Base-by-base conservation (phyloP, 495 filamentous ascomycete species). In the Podospora conica region DNA sequence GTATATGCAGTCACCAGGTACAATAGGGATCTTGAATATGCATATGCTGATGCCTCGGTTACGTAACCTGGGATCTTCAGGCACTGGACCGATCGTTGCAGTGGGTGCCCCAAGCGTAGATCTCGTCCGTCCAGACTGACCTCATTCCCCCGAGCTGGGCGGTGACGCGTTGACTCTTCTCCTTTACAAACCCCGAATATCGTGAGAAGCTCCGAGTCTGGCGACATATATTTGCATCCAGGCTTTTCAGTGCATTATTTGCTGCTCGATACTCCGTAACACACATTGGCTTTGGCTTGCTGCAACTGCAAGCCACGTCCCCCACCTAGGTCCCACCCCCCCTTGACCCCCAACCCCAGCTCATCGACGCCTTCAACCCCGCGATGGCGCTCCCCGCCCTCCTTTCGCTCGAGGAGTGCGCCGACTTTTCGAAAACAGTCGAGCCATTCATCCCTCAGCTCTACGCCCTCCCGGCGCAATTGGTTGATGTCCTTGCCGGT, bases 381-480 rank as follows among this genome's bases (percentile, higher is more conserved):
- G 60, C n/a, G 53, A 91, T 91, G 86, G 82, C 85, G 60, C 79
- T 96, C 29, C 94, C 95, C 6, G 74, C 76, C 21, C 73, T 96
- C 70, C 83, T 86, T 65, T 83, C 87, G 12, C 78, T 93, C 31
- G 76, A 77, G 58, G 92, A 96, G 63, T 90, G 86, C 71, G 83
- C 89, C 61, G 87, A 90, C 76, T 94, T 89, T 75, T 74, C 80
- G 65, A 83, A 86, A 65, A 90, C 89, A 0, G 86, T 98, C 67
- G 69, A 76, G 71, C 94, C 85, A 23, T 96, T 88, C 78, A 74
- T 96, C 20, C 84, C 88, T 12, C 92, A 97, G 76, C 82, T 98
- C 69, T 85, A 85, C 75, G 79, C 82, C 67, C 84, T 96, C 56
- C 88, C 93, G 58, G 77, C 80, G 62, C 84, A 84, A 69, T 73